Conservation (phyloP, 2,329 filamentous ascomycete genomes). For the Ophiostoma tasmaniense region DNA sequence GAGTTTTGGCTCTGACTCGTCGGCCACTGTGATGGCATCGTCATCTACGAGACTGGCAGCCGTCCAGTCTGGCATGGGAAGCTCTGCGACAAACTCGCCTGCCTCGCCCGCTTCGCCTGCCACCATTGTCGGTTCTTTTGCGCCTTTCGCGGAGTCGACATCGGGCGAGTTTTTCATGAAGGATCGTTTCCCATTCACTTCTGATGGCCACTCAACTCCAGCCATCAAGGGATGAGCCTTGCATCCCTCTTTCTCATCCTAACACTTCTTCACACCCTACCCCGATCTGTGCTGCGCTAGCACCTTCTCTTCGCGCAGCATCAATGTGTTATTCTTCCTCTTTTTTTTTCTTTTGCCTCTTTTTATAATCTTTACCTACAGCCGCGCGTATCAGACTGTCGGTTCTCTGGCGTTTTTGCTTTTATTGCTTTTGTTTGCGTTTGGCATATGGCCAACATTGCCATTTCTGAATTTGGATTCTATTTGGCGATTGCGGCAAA, state of each 20-base stretch:
- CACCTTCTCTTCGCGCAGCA: conserved; percentile 8
- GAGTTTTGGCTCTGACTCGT: conserved; percentile 9
- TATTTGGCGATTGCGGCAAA: neutral
- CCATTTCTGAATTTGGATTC: neutral
- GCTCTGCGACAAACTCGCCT: conserved; percentile 20
- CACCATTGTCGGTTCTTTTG: conserved; percentile 36
- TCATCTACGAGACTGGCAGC: neutral
- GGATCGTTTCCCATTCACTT: conserved; percentile 41
- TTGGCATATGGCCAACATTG: neutral
- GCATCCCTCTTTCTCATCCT: neutral
- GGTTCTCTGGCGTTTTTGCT: neutral
- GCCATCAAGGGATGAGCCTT: conserved; percentile 35
- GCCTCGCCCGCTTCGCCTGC: conserved; percentile 37
- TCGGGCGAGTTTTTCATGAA: conserved; percentile 35
- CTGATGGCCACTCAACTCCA: conserved; percentile 40
- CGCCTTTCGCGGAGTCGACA: conserved; percentile 40
- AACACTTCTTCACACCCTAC: neutral
- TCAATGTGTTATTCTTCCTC: neutral
- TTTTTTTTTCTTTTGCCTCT: neutral
- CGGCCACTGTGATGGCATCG: neutral
- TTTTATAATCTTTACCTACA: neutral
- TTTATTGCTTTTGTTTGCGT: neutral
- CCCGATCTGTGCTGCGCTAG: neutral
- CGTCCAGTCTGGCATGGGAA: conserved; percentile 18
- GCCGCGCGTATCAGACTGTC: neutral